Evolutionary conservation across 306 rosid genomes (phyloP), one percentile per base, ranked within the genome.

Genomic region (Leucaena leucocephala): DNA sequence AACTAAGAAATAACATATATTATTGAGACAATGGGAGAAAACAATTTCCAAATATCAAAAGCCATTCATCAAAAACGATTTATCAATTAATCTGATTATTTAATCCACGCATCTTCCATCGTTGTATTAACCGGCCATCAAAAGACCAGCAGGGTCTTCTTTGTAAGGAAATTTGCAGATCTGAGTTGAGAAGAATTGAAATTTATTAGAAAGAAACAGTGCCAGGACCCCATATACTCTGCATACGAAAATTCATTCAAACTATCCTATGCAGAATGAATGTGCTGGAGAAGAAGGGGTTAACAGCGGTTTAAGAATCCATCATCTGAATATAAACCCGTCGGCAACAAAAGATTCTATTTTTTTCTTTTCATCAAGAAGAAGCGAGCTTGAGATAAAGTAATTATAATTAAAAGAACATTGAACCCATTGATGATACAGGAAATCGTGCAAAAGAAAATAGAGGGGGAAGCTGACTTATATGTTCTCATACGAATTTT

Each of bases 11-110:
- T 35, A 10, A 8, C 76, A 17, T 35, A 6, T 42, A 52, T 50
- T n/a, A 35, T 72, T 10, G 34, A 35, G 35, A 39, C 40, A 61
- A 12, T 5, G 13, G 5, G 6, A 54, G 35, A 54, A 66, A 59
- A 36, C 74, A 69, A 74, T 4, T 77, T 58, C 68, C 52, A 19
- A 61, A 10, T 45, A 9, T 43, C 19, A 9, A 54, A 71, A 59
- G 50, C 44, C 48, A 76, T 63, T 76, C 27, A 59, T 78, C 35
- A 40, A 71, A n/a, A 27, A 64, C 39, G 19, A 52, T 16, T 76
- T 34, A 38, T 59, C 17, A 76, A 66, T 59, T 59, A 12, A 45
- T 17, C 68, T 65, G 78, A 52, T 68, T 40, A 2, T 8, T 67
- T 17, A 38, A 66, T 66, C 42, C 13, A 12, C 16, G 14, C 74